Percentiles rank a stretch among this genome's conserved stretches.
These are phyloP conservation scores for Ailanthus altissimus DNA, from an alignment of 345 rosid species.

Conservation along the genomic window DNA sequence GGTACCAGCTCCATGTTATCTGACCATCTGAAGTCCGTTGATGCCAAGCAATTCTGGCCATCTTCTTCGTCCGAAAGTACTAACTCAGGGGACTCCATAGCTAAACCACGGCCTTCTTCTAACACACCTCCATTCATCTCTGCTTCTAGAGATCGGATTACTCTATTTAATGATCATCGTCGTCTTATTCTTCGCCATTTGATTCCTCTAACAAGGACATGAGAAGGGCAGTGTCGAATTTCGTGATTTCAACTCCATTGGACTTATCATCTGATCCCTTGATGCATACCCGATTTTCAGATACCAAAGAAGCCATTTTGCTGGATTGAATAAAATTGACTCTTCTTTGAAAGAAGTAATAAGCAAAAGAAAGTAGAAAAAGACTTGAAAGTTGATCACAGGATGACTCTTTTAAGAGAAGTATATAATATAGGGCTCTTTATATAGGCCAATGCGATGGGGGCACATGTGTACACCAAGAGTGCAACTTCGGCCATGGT, in stretches of 20 bases:
- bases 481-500: not conserved
- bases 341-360: not conserved
- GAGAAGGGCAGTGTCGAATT: too few species aligned
- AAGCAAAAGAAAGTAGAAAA: not conserved
- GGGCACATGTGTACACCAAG: not conserved
- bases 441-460: not conserved
- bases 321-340: not conserved
- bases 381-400: not conserved
- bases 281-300: conserved; percentile 9
- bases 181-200: conserved; percentile 37
- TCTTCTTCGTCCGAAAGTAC: conserved; percentile 15
- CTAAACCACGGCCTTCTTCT: not conserved
- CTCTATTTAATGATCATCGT: conserved; percentile 40
- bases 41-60: not conserved
- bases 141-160: conserved; percentile 52
- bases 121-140: conserved; percentile 39
- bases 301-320: conserved; percentile 36
- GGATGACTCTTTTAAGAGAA: not conserved
- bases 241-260: conserved; percentile 26
- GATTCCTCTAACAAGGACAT: conserved; percentile 42
- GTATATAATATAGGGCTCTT: too few species aligned
- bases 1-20: conserved; percentile 33
- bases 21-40: conserved; percentile 21
- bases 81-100: not conserved
- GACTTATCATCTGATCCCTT: too few species aligned